Evolutionary conservation across 345 rosid genomes (phyloP).

Genomic region (Syzygium oleosum): DNA sequence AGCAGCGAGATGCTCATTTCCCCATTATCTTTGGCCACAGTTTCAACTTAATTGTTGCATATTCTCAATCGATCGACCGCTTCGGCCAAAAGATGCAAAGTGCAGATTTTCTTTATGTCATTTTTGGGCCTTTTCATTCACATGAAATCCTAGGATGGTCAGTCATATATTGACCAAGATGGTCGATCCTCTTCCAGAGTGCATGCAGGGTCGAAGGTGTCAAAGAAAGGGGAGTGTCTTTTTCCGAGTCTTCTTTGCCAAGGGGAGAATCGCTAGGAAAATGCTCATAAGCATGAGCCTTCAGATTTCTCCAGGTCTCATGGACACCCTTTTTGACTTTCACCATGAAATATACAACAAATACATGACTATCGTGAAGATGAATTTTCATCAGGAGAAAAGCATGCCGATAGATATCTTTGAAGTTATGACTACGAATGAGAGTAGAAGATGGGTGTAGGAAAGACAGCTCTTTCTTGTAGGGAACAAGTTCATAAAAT

Average conservation of each 20-base stretch:
- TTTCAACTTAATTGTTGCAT: background rate
- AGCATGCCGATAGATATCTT: background rate
- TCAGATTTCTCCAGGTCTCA: background rate
- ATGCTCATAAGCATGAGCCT: background rate
- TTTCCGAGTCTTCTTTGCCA: background rate
- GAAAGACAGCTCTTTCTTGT: background rate
- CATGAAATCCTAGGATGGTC: background rate
- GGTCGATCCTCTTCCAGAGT: background rate
- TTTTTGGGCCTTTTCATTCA: background rate
- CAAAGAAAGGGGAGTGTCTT: background rate
- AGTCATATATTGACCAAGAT: background rate
- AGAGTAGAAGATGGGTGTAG: background rate
- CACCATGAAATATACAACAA: background rate
- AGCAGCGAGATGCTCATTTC: background rate
- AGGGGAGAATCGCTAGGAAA: background rate
- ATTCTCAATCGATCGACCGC: background rate
- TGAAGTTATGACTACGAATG: background rate
- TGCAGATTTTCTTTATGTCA: background rate
- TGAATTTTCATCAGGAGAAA: background rate
- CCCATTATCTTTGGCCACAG: background rate
- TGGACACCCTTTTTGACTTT: background rate
- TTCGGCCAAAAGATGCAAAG: background rate
- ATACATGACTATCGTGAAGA: background rate
- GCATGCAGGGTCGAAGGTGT: background rate
- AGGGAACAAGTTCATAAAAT: background rate